Evolutionary conservation across 768 basidiomycete genomes (phyloP).

Genomic region (Podaxis mareebaensis): DNA sequence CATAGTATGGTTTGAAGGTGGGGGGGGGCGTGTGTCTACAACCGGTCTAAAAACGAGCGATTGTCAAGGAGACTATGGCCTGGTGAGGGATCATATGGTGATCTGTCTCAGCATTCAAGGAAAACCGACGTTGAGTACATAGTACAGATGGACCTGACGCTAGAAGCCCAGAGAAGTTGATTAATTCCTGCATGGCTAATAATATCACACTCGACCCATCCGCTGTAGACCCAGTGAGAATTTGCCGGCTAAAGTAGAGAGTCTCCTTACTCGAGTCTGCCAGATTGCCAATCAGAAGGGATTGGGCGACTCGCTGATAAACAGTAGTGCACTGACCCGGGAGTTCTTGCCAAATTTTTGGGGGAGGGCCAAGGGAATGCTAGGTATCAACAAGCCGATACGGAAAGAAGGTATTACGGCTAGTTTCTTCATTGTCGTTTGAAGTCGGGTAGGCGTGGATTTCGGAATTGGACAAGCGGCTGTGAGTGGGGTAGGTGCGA

Average conservation of each 20-base stretch:
- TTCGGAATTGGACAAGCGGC: neutral
- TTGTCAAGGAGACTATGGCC: neutral
- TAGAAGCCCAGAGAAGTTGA: neutral
- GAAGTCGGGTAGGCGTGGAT: neutral
- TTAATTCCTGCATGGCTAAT: neutral
- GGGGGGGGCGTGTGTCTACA: neutral
- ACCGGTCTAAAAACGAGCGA: neutral
- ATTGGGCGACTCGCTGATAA: neutral
- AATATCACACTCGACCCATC: neutral
- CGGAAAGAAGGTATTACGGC: neutral
- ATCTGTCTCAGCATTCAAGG: neutral
- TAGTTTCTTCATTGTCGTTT: neutral
- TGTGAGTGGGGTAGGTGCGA: neutral
- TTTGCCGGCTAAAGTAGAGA: neutral
- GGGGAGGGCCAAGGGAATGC: neutral
- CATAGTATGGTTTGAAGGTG: neutral
- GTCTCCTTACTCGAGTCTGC: conserved; percentile 10
- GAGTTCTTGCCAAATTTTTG: neutral
- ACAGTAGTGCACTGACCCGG: neutral
- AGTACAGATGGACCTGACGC: neutral
- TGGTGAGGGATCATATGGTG: neutral
- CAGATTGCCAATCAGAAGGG: neutral
- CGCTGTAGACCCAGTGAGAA: neutral
- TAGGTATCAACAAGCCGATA: conserved; percentile 1
- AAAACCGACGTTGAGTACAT: neutral